These are phyloP conservation scores for Litsea cubeba DNA, from an alignment of 164 flowering plant genomes.

Conservation along the genomic window DNA sequence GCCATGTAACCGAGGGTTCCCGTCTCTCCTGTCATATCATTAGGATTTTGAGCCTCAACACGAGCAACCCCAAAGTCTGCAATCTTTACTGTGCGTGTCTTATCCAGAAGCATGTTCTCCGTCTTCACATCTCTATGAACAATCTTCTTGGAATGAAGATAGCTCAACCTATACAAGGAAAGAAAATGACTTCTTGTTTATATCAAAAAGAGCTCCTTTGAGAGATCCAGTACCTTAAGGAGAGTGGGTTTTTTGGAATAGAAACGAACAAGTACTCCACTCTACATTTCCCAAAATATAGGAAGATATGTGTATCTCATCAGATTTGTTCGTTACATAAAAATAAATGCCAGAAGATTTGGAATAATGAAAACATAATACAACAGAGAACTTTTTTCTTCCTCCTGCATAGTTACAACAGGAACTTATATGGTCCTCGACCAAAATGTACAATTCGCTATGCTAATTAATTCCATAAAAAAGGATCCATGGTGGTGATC, in stretches of 20 bases:
- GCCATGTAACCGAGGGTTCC: slow-evolving; percentile 99
- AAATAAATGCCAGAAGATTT: no score
- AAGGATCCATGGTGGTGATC: no score
- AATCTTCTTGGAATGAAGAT: slow-evolving; percentile 87
- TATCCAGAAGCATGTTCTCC: slow-evolving; percentile 92
- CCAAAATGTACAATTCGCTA: no score
- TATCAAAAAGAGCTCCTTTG: background rate
- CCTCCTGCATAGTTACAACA: no score
- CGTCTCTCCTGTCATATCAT: slow-evolving; percentile 97
- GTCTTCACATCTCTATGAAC: slow-evolving; percentile 98
- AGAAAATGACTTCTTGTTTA: background rate
- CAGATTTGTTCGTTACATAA: background rate
- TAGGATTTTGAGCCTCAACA: slow-evolving; percentile 92
- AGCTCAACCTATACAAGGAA: slow-evolving; percentile 60
- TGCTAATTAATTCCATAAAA: no score
- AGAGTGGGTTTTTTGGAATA: no score
- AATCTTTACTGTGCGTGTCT: slow-evolving; percentile 72
- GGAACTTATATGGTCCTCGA: no score
- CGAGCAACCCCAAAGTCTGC: slow-evolving; percentile 99
- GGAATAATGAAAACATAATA: no score
- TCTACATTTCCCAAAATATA: background rate
- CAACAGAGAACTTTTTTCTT: no score
- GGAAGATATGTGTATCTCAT: background rate
- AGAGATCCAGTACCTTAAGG: no score
- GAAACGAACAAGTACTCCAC: no score